Percentiles rank a stretch among this genome's conserved stretches.
These are phyloP conservation scores for Royoungia palumana DNA, from an alignment of 768 basidiomycete species.

Conservation along the genomic window DNA sequence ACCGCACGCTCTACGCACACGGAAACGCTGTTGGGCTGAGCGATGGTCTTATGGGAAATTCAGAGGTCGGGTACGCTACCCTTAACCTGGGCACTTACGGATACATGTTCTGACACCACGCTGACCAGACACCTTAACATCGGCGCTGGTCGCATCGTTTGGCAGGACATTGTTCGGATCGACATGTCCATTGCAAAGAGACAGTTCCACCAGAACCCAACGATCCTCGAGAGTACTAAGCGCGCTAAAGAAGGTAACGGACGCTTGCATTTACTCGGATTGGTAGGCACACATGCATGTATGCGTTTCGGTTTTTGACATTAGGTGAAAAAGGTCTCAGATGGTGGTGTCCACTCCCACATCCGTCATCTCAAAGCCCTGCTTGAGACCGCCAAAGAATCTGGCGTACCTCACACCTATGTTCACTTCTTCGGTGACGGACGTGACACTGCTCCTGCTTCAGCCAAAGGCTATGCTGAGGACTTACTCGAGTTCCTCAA, in stretches of 20 bases:
- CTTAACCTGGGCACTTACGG: background rate
- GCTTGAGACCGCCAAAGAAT: slow-evolving; percentile 84
- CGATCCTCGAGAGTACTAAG: slow-evolving; percentile 69
- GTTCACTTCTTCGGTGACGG: slow-evolving; percentile 96
- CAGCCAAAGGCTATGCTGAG: slow-evolving; percentile 71
- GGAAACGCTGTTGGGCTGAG: slow-evolving; percentile 90
- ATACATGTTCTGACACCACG: background rate
- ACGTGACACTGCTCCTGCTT: slow-evolving; percentile 88
- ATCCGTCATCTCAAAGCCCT: slow-evolving; percentile 88
- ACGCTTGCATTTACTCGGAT: slow-evolving; percentile 82
- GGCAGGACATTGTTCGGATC: slow-evolving; percentile 97
- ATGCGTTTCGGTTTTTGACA: slow-evolving; percentile 2
- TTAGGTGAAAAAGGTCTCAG: slow-evolving; percentile 62
- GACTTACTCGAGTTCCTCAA: slow-evolving; percentile 75
- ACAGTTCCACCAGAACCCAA: slow-evolving; percentile 76
- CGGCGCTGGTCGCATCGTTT: slow-evolving; percentile 91
- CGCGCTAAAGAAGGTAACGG: slow-evolving; percentile 81
- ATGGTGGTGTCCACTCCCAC: slow-evolving; percentile 97
- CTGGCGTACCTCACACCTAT: slow-evolving; percentile 80
- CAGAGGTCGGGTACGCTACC: slow-evolving; percentile 83
- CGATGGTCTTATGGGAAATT: slow-evolving; percentile 97
- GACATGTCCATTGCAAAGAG: slow-evolving; percentile 88
- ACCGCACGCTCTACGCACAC: slow-evolving; percentile 74
- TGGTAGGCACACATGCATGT: slow-evolving; percentile 47
- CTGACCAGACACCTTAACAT: slow-evolving; percentile 81